Percentiles rank a stretch among this genome's conserved stretches.
phyloP scores from a whole-genome alignment of 2,329 filamentous ascomycete genomes.

The Metarhizium anisopliae region DNA sequence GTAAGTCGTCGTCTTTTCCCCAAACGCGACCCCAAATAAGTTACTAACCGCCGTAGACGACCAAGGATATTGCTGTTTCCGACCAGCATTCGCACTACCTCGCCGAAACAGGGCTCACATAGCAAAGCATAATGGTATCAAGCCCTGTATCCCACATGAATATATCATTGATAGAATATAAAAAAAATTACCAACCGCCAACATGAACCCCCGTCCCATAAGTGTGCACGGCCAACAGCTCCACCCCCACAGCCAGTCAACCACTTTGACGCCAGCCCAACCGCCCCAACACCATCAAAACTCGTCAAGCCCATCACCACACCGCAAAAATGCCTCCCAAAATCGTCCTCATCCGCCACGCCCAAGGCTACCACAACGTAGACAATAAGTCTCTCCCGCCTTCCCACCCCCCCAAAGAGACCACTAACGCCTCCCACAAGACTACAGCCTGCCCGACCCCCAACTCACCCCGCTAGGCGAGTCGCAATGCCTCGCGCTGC shows the following conservation, averaged over 20 bases:
- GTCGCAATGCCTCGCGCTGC: constrained; percentile 37
- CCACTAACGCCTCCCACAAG: constrained; percentile 24
- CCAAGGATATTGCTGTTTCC: constrained; percentile 15
- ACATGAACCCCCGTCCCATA: not conserved
- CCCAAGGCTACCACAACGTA: constrained; percentile 56
- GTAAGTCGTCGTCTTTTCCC: constrained; percentile 4
- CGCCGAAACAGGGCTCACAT: not conserved
- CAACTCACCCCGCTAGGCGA: constrained; percentile 39
- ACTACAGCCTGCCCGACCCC: constrained; percentile 42
- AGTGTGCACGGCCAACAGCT: not conserved
- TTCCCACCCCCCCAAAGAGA: not conserved
- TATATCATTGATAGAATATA: too few relatives aligned
- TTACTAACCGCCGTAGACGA: not conserved
- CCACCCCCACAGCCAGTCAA: not conserved
- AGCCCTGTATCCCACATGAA: not conserved
- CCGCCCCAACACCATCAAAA: too few relatives aligned
- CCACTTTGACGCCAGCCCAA: too few relatives aligned
- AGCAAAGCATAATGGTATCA: not conserved
- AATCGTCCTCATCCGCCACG: constrained; percentile 82
- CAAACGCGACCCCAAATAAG: not conserved
- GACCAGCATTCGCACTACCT: not conserved
- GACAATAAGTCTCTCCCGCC: constrained; percentile 32
- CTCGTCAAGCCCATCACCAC: not conserved
- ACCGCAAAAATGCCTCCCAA: constrained; percentile 38
- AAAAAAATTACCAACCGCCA: too few relatives aligned